Percentiles rank a stretch among this genome's conserved stretches.
Evolutionary conservation across 2,329 filamentous ascomycete genomes (phyloP).

Genomic region (Aspergillus pseudotamarii): DNA sequence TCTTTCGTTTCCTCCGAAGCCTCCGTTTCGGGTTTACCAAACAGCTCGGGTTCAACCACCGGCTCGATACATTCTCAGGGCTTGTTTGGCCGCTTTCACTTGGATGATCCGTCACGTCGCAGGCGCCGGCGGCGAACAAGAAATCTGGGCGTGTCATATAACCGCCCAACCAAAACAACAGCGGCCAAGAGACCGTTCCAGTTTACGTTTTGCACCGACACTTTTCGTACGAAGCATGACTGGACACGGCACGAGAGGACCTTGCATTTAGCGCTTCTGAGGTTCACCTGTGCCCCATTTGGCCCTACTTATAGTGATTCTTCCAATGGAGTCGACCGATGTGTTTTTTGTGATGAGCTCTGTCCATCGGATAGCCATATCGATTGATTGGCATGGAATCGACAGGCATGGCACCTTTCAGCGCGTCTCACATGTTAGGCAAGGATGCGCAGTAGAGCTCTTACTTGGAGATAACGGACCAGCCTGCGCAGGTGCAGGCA

Average conservation of each 20-base stretch:
- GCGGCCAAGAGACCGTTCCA: constrained; percentile 33
- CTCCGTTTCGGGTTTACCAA: constrained; percentile 17
- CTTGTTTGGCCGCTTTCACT: constrained; percentile 51
- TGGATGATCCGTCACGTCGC: constrained; percentile 47
- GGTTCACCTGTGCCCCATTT: constrained; percentile 56
- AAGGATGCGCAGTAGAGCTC: not conserved
- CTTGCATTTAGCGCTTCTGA: constrained; percentile 50
- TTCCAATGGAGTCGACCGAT: not conserved
- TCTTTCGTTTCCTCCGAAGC: constrained; percentile 12
- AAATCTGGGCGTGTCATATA: not conserved
- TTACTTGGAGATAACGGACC: no score
- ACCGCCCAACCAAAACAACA: constrained; percentile 34
- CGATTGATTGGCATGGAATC: constrained; percentile 42
- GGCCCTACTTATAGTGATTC: constrained; percentile 47
- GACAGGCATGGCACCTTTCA: constrained; percentile 20
- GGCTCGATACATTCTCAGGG: constrained; percentile 25
- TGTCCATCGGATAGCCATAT: constrained; percentile 54
- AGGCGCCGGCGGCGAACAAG: constrained; percentile 42
- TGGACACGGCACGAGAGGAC: constrained; percentile 54
- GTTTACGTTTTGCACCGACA: constrained; percentile 53
- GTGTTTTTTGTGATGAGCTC: constrained; percentile 55
- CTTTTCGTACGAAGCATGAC: constrained; percentile 51
- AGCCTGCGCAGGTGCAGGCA: constrained; percentile 23
- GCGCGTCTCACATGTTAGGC: constrained; percentile 6
- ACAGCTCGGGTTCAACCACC: constrained; percentile 18